Evolutionary conservation across 768 basidiomycete genomes (phyloP).

Genomic region (Rhodotorula babjevae): DNA sequence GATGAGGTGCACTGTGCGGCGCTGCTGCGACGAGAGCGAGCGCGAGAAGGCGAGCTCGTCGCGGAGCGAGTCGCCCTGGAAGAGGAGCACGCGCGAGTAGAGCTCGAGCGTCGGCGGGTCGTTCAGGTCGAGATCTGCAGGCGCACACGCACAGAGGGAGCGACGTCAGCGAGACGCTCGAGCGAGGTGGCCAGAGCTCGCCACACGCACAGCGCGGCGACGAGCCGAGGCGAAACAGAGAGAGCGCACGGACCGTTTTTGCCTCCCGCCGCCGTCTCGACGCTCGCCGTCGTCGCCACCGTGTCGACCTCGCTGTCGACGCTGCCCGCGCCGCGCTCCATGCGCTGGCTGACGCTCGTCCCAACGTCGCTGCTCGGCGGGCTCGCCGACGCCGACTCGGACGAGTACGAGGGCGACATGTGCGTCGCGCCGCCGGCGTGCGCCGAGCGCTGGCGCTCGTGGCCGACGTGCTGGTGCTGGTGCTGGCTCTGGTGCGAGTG

Average conservation of each 20-base stretch:
- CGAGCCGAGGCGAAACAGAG: neutral
- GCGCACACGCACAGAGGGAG: too few species aligned
- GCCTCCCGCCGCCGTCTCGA: neutral
- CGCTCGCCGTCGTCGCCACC: neutral
- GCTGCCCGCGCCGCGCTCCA: neutral
- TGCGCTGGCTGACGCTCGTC: constrained; percentile 21
- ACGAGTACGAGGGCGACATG: neutral
- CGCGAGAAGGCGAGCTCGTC: constrained; percentile 97
- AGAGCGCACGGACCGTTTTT: neutral
- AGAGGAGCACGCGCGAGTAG: constrained; percentile 89
- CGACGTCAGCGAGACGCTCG: too few species aligned
- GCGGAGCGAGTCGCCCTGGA: constrained; percentile 96
- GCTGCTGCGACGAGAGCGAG: constrained; percentile 72
- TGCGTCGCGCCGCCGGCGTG: neutral
- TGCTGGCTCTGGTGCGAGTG: too few species aligned
- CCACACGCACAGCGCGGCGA: too few species aligned
- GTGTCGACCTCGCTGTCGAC: constrained; percentile 52
- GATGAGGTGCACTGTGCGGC: constrained; percentile 88
- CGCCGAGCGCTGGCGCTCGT: too few species aligned
- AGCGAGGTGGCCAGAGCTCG: neutral
- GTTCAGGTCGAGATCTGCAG: constrained; percentile 82
- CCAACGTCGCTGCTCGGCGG: constrained; percentile 5
- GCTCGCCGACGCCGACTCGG: constrained; percentile 6
- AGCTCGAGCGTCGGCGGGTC: constrained; percentile 94
- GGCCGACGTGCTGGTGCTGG: too few species aligned